phyloP scores from a whole-genome alignment of 2,329 filamentous ascomycete genomes.

The Aspergillus persii region DNA sequence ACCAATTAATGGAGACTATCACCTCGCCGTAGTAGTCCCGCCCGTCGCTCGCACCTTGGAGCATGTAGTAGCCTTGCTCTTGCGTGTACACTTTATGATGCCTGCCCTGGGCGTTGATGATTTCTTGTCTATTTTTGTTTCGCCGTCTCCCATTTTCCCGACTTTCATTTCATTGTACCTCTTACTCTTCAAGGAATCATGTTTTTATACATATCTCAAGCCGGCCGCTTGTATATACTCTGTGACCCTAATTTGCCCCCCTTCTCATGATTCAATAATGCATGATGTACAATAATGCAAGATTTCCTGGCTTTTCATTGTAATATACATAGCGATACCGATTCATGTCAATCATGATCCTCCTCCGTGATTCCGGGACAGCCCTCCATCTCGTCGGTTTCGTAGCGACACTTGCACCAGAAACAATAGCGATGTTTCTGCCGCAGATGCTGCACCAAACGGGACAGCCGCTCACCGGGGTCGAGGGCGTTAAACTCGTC shows the following conservation, averaged over 20 bases:
- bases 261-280: not conserved
- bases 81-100: not conserved
- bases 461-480: slow-evolving; percentile 63
- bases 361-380: slow-evolving; percentile 88
- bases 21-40: slow-evolving; percentile 8
- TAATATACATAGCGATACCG: not conserved
- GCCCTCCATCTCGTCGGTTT: slow-evolving; percentile 70
- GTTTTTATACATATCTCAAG: not conserved
- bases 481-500: slow-evolving; percentile 73
- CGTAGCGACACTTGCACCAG: slow-evolving; percentile 88
- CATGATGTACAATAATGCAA: not conserved
- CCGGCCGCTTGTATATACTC: not conserved
- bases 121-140: not conserved
- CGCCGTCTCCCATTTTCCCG: not conserved
- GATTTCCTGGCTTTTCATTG: not conserved
- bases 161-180: not conserved
- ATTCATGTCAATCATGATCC: slow-evolving; percentile 61
- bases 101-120: not conserved
- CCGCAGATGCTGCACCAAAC: slow-evolving; percentile 68
- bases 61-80: not conserved
- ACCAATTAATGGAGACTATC: slow-evolving; percentile 28
- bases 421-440: slow-evolving; percentile 80
- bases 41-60: not conserved
- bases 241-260: not conserved
- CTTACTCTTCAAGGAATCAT: not conserved